Conservation (phyloP, 2,329 filamentous ascomycete species). For the Colletotrichum sublineola region DNA sequence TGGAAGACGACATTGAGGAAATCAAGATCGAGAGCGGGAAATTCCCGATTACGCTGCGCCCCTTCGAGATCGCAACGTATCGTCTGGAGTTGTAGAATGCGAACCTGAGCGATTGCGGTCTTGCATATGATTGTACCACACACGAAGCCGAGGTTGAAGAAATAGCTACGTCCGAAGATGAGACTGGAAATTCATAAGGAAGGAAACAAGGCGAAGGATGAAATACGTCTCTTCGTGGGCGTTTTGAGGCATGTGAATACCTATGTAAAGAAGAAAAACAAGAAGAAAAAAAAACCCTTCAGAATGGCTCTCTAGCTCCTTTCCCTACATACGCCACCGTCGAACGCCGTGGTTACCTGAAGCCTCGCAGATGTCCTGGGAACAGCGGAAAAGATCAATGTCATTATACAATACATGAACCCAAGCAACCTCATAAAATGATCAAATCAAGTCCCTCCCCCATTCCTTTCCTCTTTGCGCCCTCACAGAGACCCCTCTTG, state of each 20-base stretch:
- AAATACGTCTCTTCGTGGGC: neutral
- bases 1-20: slow-evolving; percentile 88
- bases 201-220: neutral
- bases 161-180: neutral
- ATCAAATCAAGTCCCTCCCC: neutral
- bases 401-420: slow-evolving; percentile 34
- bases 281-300: neutral
- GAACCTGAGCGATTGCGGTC: slow-evolving; percentile 34
- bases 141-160: slow-evolving; percentile 10
- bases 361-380: slow-evolving; percentile 33
- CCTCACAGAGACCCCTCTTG: slow-evolving; percentile 60
- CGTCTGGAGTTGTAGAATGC: slow-evolving; percentile 67
- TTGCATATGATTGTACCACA: slow-evolving; percentile 7
- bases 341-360: slow-evolving; percentile 34
- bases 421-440: neutral
- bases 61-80: slow-evolving; percentile 90
- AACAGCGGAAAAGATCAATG: slow-evolving; percentile 25
- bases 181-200: neutral
- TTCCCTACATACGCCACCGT: slow-evolving; percentile 32
- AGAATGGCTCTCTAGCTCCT: slow-evolving; percentile 32
- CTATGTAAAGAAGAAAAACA: slow-evolving; percentile 15
- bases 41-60: slow-evolving; percentile 75
- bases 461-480: neutral
- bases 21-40: slow-evolving; percentile 64
- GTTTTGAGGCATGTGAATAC: slow-evolving; percentile 20